Base-by-base conservation (phyloP, 2,329 filamentous ascomycete species). In the Colletotrichum paranaense region DNA sequence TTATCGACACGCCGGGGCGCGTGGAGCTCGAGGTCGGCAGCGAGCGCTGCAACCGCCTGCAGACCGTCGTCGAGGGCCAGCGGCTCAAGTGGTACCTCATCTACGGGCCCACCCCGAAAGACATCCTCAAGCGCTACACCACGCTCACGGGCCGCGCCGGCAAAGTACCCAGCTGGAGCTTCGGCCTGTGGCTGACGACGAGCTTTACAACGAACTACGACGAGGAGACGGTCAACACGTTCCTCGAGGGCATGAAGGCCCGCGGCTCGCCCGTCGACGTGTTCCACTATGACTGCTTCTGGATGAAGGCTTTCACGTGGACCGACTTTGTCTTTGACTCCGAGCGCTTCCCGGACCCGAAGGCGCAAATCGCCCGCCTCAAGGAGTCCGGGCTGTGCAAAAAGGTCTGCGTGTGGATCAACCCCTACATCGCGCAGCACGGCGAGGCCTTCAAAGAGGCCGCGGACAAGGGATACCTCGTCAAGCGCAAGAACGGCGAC, bases 251-350 rank as follows among this genome's bases (percentile, higher is more conserved):
- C 12, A 94, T 94, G 90, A 88, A 87, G 74, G 84, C 88, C 62
- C 88, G 91, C 2, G 87, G 89, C 58, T 92, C 92, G 19, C 90
- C 91, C 0, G 87, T 94, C 1, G 89, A 92, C 49, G 92, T 94
- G 3, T 94, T 94, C 81, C 93, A 94, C 80, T 94, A 92, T 75
- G 92, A 94, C 79, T 93, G 91, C 80, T 94, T 94, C 86, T 94
- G 92, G 92, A 91, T 94, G 86, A 91, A 91, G 74, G 91, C 90
- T 1, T 94, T 93, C 79, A 90, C 90, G 68, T 94, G 92, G 92
- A 93, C 92, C 72, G 92, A 94, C 80, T 94, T 94, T 75, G 87
- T 91, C 63, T 94, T 94, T 82, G 91, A 93, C 77, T 83, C 87
- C 1, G 88, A 91, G 59, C 89, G 89, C 76, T 94, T 94, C 81